phyloP scores from a whole-genome alignment of 179 eudicot genomes.

The Amaranthus tricolor region DNA sequence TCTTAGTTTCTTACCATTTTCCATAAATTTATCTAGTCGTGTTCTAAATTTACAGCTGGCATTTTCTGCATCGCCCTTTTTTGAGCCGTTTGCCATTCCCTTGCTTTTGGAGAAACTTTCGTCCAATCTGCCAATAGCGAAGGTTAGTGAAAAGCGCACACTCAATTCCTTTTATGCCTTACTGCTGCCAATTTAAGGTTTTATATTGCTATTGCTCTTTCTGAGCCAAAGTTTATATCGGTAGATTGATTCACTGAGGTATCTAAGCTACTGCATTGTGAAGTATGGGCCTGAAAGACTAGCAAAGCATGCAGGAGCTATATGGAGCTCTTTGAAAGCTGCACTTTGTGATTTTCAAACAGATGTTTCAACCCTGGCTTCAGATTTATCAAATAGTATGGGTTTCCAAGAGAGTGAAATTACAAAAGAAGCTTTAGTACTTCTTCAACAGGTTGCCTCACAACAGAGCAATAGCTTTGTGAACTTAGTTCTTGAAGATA shows the following conservation, averaged over 20 bases:
- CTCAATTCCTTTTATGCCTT: constrained; percentile 19
- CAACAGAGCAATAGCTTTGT: constrained; percentile 43
- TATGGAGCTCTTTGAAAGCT: constrained; percentile 70
- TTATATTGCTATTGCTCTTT: constrained; percentile 8
- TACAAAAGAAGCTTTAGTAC: constrained; percentile 60
- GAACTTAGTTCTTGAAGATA: constrained; percentile 55
- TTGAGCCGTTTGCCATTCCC: constrained; percentile 84
- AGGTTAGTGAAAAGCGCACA: constrained; percentile 44
- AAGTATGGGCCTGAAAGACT: constrained; percentile 73
- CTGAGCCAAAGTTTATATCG: constrained; percentile 14
- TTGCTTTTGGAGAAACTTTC: constrained; percentile 89
- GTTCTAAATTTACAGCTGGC: constrained; percentile 51
- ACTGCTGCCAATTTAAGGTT: constrained; percentile 11
- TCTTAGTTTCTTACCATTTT: not conserved
- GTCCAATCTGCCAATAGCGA: constrained; percentile 73
- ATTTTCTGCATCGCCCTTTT: constrained; percentile 71
- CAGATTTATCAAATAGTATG: constrained; percentile 30
- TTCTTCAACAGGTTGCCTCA: constrained; percentile 58
- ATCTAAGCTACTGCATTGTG: constrained; percentile 65
- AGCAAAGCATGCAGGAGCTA: constrained; percentile 55
- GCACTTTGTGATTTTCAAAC: constrained; percentile 38
- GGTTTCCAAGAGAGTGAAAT: constrained; percentile 59
- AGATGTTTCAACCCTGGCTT: constrained; percentile 32
- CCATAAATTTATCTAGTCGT: constrained; percentile 6
- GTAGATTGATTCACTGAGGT: constrained; percentile 85